Conservation (phyloP, 2,329 filamentous ascomycete species). For the Phialophora macrospora region DNA sequence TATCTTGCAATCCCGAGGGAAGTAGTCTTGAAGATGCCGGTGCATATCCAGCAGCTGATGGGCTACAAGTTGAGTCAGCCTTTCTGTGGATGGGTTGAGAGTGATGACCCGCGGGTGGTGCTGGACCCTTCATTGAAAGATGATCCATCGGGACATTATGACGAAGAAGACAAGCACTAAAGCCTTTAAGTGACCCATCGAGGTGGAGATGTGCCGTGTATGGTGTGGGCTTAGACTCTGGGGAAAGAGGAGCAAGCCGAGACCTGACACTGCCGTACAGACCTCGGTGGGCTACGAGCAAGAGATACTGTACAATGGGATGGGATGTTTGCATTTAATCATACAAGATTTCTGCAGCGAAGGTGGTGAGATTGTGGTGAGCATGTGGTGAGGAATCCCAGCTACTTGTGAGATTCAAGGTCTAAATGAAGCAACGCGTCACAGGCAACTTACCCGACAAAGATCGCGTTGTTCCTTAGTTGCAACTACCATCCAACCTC, state of each 20-base stretch:
- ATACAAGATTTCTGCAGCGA: neutral
- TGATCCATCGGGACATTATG: constrained; percentile 28
- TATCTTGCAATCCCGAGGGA: constrained; percentile 38
- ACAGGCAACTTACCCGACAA: neutral
- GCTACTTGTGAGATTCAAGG: neutral
- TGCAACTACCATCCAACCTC: neutral
- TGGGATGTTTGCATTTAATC: neutral
- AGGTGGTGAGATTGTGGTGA: neutral
- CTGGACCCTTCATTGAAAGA: constrained; percentile 28
- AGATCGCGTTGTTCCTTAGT: neutral
- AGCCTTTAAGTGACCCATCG: neutral
- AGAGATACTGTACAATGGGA: neutral
- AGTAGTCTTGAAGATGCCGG: constrained; percentile 33
- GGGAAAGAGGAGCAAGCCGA: neutral
- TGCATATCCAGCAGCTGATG: constrained; percentile 37
- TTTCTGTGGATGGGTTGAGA: constrained; percentile 35
- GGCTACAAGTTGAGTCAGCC: constrained; percentile 40
- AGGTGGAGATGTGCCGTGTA: neutral
- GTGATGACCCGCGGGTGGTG: constrained; percentile 34
- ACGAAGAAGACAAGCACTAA: constrained; percentile 22
- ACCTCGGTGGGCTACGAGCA: neutral
- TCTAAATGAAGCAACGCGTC: too few relatives aligned
- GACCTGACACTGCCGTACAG: neutral
- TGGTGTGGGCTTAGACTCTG: too few relatives aligned
- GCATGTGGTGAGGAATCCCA: neutral